Evolutionary conservation across 257 asterid species (phyloP), one percentile per base, ranked within the genome.

Genomic region (Lavandula angustifolia): DNA sequence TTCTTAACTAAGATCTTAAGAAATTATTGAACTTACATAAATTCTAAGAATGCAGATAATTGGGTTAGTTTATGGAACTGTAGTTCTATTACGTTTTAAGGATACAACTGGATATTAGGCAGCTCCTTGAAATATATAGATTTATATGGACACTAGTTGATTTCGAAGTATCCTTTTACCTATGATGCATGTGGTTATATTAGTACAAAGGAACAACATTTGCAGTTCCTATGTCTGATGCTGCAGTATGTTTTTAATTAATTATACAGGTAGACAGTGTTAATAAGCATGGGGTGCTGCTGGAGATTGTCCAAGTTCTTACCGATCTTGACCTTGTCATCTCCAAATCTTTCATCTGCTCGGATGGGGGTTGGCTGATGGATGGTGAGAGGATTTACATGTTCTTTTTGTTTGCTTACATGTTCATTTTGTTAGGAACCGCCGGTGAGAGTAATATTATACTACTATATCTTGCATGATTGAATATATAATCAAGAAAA

Each of bases 361-460:
- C 98, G 7, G 98, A 92, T 64, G 98, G 98, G 66, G 92, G 90
- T 70, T 92, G 96, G 98, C 64, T 92, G 80, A 92, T 92, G 96
- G 96, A 92, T 77, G 98, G 98, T 92, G 32, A 68, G 90, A 72
- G 31, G 0, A 56, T 74, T 43, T 16, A 73, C 27, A 1, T 22
- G 27, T 22, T 22, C 27, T 22, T 22, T 2, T 22, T 22, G 27
- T 22, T 22, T 22, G 27, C 27, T 22, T 22, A 1, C 27, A 22
- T 22, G 27, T 9, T 7, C 44, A 16, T 31, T n/a, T 2, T 37
- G 11, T 50, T 51, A 7, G 47, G 27, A 22, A 22, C n/a, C n/a
- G n/a, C n/a, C n/a, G n/a, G n/a, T n/a, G n/a, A n/a, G n/a, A n/a
- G n/a, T 22, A 22, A 22, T 22, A 22, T 22, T 22, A 22, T 22